Percentiles rank a stretch among this genome's conserved stretches.
phyloP scores from a whole-genome alignment of 2,329 filamentous ascomycete genomes.

The Arthrocladium fulminans region DNA sequence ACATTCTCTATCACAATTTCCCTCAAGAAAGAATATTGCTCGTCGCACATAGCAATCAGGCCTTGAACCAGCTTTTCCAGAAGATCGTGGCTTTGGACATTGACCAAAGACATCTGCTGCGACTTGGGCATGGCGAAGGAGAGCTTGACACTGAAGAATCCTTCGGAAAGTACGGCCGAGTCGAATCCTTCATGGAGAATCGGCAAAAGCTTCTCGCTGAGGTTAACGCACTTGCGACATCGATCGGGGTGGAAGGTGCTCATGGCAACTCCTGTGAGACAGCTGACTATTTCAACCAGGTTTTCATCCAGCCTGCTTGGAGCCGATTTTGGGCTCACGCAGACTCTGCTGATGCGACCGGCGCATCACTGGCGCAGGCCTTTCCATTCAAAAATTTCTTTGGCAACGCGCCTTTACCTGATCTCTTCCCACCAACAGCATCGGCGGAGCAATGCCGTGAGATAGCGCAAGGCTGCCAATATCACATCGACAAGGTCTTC shows the following conservation, averaged over 20 bases:
- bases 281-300: conserved; percentile 89
- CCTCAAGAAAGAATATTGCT: conserved; percentile 83
- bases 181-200: conserved; percentile 91
- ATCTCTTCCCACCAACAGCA: conserved; percentile 62
- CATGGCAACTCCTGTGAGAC: conserved; percentile 95
- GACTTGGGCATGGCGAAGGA: conserved; percentile 90
- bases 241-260: conserved; percentile 80
- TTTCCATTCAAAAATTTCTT: conserved; percentile 92
- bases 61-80: conserved; percentile 91
- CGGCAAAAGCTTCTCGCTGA: conserved; percentile 68
- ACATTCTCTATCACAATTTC: conserved; percentile 98
- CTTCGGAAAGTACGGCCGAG: conserved; percentile 89
- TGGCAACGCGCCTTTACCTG: conserved; percentile 66
- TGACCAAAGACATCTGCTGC: conserved; percentile 84
- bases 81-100: conserved; percentile 97
- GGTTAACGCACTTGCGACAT: conserved; percentile 75
- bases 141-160: conserved; percentile 77
- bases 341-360: conserved; percentile 44
- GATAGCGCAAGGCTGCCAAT: conserved; percentile 73
- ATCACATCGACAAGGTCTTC: conserved; percentile 84
- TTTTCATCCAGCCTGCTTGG: conserved; percentile 86
- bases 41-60: conserved; percentile 95
- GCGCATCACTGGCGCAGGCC: conserved; percentile 55
- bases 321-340: conserved; percentile 65
- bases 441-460: conserved; percentile 63